These are phyloP conservation scores for Lagenidium sp. DNA, from an alignment of 352 stramenopile genomes.

Conservation along the genomic window DNA sequence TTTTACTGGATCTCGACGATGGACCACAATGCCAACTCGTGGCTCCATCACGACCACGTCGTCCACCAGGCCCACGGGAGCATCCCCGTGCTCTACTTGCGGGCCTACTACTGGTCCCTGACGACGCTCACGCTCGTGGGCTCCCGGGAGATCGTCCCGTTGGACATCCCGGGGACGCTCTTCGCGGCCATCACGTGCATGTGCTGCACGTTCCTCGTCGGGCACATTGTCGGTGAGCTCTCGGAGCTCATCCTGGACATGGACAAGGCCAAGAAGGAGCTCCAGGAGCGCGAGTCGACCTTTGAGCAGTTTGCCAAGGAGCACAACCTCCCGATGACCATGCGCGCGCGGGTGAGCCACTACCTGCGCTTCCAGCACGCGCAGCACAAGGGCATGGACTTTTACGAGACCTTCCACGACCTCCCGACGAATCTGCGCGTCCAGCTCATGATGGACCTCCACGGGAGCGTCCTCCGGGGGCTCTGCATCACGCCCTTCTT, in stretches of 20 bases:
- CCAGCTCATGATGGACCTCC: constrained; percentile 66
- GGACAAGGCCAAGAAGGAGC: constrained; percentile 63
- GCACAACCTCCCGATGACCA: constrained; percentile 39
- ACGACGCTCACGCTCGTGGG: constrained; percentile 66
- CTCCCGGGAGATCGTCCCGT: constrained; percentile 56
- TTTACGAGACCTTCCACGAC: constrained; percentile 66
- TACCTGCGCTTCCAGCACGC: constrained; percentile 68
- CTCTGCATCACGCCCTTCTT: constrained; percentile 50
- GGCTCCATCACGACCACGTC: constrained; percentile 67
- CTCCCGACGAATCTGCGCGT: constrained; percentile 56
- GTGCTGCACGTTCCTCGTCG: constrained; percentile 70
- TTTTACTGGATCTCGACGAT: constrained; percentile 67
- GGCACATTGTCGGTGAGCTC: constrained; percentile 67
- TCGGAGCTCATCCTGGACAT: constrained; percentile 72
- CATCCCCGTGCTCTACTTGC: constrained; percentile 43
- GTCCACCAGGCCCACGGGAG: constrained; percentile 53
- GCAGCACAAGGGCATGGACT: constrained; percentile 58
- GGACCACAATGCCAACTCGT: constrained; percentile 48
- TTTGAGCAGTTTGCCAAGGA: constrained; percentile 69
- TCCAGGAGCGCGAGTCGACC: constrained; percentile 48
- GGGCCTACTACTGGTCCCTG: constrained; percentile 69
- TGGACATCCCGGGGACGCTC: constrained; percentile 46
- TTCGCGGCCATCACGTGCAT: constrained; percentile 59
- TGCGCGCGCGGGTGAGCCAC: constrained; percentile 47
- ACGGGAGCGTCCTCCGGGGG: constrained; percentile 37